Percentiles rank a stretch among this genome's conserved stretches.
Evolutionary conservation across 1,284 basidiomycete genomes (phyloP).

Genomic region (Microbotryum intermedium): DNA sequence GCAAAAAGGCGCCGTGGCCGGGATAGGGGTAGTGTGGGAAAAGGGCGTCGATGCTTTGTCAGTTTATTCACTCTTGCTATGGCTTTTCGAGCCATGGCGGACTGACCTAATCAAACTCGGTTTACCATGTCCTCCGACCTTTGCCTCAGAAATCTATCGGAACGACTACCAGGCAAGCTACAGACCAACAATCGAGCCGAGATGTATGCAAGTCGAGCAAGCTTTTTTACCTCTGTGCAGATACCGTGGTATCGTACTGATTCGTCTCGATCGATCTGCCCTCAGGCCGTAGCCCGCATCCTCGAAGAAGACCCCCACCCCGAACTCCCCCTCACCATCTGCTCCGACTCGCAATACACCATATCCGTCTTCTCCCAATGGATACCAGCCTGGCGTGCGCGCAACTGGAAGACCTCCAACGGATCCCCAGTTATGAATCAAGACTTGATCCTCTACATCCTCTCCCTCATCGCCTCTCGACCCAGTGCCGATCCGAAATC

Average conservation of each 20-base stretch:
- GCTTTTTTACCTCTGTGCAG: not conserved
- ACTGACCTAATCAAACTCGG: not conserved
- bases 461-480: constrained; percentile 50
- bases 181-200: constrained; percentile 87
- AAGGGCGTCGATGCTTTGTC: constrained; percentile 51
- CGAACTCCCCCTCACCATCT: constrained; percentile 54
- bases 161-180: constrained; percentile 60
- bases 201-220: constrained; percentile 56
- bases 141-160: constrained; percentile 55
- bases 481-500: constrained; percentile 1
- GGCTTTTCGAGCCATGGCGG: not conserved
- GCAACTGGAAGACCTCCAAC: constrained; percentile 46
- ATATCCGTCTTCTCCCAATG: constrained; percentile 58
- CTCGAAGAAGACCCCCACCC: constrained; percentile 55
- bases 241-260: not conserved
- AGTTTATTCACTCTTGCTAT: constrained; percentile 3
- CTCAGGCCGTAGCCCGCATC: constrained; percentile 62
- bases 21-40: constrained; percentile 71
- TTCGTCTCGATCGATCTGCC: not conserved
- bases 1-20: constrained; percentile 50
- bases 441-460: constrained; percentile 55
- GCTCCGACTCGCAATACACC: constrained; percentile 66
- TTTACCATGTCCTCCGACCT: not conserved
- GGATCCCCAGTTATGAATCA: constrained; percentile 57
- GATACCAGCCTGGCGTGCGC: constrained; percentile 53